Conservation (phyloP, 305 asterid species). For the Lippia alba region DNA sequence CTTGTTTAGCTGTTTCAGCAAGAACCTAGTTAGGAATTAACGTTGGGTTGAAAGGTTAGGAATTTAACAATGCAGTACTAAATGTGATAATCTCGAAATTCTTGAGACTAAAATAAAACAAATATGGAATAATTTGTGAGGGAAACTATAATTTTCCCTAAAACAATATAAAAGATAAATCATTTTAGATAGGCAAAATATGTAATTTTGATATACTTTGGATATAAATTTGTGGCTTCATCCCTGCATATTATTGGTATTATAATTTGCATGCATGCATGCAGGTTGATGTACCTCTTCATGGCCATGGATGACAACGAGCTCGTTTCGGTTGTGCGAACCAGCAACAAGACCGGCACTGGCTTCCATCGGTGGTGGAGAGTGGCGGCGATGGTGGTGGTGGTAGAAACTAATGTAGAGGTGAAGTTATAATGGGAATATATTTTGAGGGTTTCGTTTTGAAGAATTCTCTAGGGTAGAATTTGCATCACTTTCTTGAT, state of each 20-base stretch:
- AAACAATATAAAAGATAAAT: too few relatives aligned
- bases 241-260: neutral
- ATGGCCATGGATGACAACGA: constrained; percentile 95
- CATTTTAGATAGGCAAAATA: too few relatives aligned
- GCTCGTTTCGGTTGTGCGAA: constrained; percentile 98
- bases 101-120: too few relatives aligned
- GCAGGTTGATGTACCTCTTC: constrained; percentile 72
- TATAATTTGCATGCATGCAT: constrained; percentile 30
- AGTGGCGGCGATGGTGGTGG: constrained; percentile 24
- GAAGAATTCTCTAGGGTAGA: constrained; percentile 48
- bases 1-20: too few relatives aligned
- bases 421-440: constrained; percentile 40
- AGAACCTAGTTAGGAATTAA: too few relatives aligned
- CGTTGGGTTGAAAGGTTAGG: too few relatives aligned
- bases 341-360: constrained; percentile 98
- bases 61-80: too few relatives aligned
- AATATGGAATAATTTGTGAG: neutral
- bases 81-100: too few relatives aligned
- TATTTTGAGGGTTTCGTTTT: constrained; percentile 51
- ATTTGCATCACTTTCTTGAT: constrained; percentile 42
- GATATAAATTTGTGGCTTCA: neutral
- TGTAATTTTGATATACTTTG: neutral
- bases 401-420: constrained; percentile 33
- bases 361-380: constrained; percentile 75
- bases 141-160: too few relatives aligned